These are phyloP conservation scores for Hypholoma sublateritium DNA, from an alignment of 768 basidiomycete genomes.

Conservation along the genomic window DNA sequence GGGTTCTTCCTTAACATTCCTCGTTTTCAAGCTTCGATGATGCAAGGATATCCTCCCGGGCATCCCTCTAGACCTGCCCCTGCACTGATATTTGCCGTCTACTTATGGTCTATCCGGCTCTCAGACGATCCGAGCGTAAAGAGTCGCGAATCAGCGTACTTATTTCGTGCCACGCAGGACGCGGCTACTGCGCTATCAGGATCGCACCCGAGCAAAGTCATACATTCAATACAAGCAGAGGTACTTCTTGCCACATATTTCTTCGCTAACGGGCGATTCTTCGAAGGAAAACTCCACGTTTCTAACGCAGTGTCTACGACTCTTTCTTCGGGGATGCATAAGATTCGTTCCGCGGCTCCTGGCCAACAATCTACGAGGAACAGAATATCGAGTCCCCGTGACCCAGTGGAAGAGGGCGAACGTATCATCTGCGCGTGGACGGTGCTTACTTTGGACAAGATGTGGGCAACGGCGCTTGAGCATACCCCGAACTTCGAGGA, in stretches of 20 bases:
- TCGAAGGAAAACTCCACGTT: constrained; percentile 47
- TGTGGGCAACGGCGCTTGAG: constrained; percentile 45
- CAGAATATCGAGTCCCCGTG: constrained; percentile 23
- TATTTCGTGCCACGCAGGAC: constrained; percentile 42
- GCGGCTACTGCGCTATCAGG: constrained; percentile 37
- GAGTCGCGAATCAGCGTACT: constrained; percentile 31
- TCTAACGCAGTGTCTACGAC: constrained; percentile 33
- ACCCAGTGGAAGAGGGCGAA: constrained; percentile 36
- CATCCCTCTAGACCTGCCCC: constrained; percentile 35
- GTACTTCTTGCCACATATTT: constrained; percentile 58
- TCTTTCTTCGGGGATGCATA: constrained; percentile 37
- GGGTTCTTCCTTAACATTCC: constrained; percentile 57
- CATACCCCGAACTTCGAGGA: constrained; percentile 28
- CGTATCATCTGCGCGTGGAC: constrained; percentile 37
- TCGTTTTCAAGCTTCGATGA: constrained; percentile 42
- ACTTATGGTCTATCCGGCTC: constrained; percentile 37
- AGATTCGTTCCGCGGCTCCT: constrained; percentile 23
- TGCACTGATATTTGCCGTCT: constrained; percentile 37
- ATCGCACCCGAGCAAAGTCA: constrained; percentile 38
- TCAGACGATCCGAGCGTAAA: constrained; percentile 27
- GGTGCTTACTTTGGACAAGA: constrained; percentile 31
- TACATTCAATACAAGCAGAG: constrained; percentile 53
- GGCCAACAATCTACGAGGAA: constrained; percentile 1
- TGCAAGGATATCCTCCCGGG: constrained; percentile 29
- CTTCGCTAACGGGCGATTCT: constrained; percentile 45